These are phyloP conservation scores for Agaricus sinodeliciosus DNA, from an alignment of 768 basidiomycete genomes.

Conservation along the genomic window DNA sequence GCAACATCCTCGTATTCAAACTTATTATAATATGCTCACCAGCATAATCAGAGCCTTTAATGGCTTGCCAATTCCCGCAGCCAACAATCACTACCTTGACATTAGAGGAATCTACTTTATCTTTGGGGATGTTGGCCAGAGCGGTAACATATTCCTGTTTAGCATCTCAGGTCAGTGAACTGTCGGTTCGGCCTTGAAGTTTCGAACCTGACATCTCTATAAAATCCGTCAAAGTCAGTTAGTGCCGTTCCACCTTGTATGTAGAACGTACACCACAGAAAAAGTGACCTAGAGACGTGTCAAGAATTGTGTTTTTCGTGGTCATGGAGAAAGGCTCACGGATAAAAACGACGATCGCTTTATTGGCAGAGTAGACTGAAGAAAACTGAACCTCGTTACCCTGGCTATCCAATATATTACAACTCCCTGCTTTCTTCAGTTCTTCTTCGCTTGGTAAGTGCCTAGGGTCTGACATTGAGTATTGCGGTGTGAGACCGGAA, in stretches of 20 bases:
- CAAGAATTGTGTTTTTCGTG: neutral
- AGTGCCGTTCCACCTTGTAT: neutral
- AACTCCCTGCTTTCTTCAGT: slow-evolving; percentile 29
- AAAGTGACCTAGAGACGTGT: slow-evolving; percentile 44
- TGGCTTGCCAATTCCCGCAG: slow-evolving; percentile 51
- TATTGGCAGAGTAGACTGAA: slow-evolving; percentile 39
- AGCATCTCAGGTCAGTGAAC: neutral
- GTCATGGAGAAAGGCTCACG: slow-evolving; percentile 27
- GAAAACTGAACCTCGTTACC: slow-evolving; percentile 49
- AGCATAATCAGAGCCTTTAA: slow-evolving; percentile 33
- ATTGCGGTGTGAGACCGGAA: neutral
- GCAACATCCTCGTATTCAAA: neutral
- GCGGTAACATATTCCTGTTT: slow-evolving; percentile 41
- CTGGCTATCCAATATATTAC: slow-evolving; percentile 35
- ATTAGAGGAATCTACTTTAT: slow-evolving; percentile 32
- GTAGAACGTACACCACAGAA: slow-evolving; percentile 49
- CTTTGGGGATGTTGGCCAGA: slow-evolving; percentile 34
- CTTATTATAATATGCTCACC: slow-evolving; percentile 32
- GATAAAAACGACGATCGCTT: slow-evolving; percentile 58
- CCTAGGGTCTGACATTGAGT: slow-evolving; percentile 12
- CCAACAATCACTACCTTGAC: slow-evolving; percentile 46
- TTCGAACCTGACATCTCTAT: slow-evolving; percentile 36
- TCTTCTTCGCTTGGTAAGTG: slow-evolving; percentile 26
- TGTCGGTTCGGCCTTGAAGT: neutral
- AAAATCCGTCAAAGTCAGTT: neutral